Conservation (phyloP, 2,329 filamentous ascomycete species). For the Aspergillus caelatus region DNA sequence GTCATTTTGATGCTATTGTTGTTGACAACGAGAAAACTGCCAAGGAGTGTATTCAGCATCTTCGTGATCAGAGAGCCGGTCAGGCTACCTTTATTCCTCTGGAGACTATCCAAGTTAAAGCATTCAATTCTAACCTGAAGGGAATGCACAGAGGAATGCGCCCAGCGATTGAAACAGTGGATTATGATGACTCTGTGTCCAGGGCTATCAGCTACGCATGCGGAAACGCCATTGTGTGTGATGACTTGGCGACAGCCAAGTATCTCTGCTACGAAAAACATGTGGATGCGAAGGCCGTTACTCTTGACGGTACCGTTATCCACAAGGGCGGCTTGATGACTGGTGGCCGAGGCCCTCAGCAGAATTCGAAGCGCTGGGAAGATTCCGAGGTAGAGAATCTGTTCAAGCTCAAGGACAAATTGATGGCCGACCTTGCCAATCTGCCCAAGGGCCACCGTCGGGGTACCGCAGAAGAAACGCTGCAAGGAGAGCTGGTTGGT, state of each 20-base stretch:
- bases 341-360: slow-evolving; percentile 81
- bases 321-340: slow-evolving; percentile 97
- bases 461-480: slow-evolving; percentile 74
- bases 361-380: slow-evolving; percentile 80
- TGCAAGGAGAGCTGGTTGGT: slow-evolving; percentile 77
- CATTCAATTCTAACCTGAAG: slow-evolving; percentile 86
- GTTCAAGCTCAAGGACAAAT: slow-evolving; percentile 73
- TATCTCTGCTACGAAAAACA: slow-evolving; percentile 82
- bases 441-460: slow-evolving; percentile 78
- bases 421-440: slow-evolving; percentile 75
- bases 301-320: slow-evolving; percentile 92
- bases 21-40: slow-evolving; percentile 95
- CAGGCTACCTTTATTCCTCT: slow-evolving; percentile 94
- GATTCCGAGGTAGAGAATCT: slow-evolving; percentile 86
- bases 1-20: slow-evolving; percentile 91
- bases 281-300: slow-evolving; percentile 91
- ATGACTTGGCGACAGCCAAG: slow-evolving; percentile 82
- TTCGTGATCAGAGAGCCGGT: slow-evolving; percentile 84
- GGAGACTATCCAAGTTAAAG: slow-evolving; percentile 95
- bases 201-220: slow-evolving; percentile 94
- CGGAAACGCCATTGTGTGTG: slow-evolving; percentile 91
- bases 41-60: slow-evolving; percentile 89
- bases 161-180: slow-evolving; percentile 92
- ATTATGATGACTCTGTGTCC: slow-evolving; percentile 85
- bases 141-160: slow-evolving; percentile 81